Evolutionary conservation across 345 rosid species (phyloP).

Genomic region (Barbarea vulgaris): DNA sequence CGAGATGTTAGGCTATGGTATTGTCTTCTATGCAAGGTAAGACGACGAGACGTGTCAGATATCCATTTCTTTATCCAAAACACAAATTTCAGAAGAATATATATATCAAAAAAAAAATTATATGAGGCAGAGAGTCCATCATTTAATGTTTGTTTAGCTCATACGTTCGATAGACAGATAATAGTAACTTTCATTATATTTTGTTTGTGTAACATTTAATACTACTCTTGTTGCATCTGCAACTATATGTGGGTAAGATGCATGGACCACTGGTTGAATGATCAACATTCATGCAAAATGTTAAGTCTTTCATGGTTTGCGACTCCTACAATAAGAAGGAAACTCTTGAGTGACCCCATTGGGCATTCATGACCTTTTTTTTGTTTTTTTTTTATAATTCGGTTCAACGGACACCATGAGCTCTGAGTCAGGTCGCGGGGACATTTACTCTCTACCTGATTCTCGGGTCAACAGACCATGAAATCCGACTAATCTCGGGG

Average conservation of each 20-base stretch:
- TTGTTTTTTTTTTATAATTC: too few relatives aligned
- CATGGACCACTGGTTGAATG: neutral
- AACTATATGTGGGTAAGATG: neutral
- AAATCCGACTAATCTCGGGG: too few relatives aligned
- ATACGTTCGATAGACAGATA: neutral
- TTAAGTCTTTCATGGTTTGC: neutral
- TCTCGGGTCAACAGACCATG: too few relatives aligned
- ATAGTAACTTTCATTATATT: neutral
- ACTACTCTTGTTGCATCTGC: neutral
- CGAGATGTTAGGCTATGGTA: neutral
- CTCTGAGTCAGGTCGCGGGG: too few relatives aligned
- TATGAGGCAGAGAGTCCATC: neutral
- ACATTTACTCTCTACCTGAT: too few relatives aligned
- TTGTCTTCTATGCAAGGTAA: neutral
- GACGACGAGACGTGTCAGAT: neutral
- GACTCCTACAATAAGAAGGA: neutral
- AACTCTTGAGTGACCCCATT: neutral
- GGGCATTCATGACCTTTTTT: neutral
- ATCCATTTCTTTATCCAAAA: neutral
- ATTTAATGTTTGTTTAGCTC: neutral
- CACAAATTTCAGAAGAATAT: neutral
- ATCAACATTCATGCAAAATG: neutral
- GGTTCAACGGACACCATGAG: too few relatives aligned
- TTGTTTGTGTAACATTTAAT: neutral
- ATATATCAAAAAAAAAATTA: too few relatives aligned